Base-by-base conservation (phyloP, 371 early-diverging fungal species). In the Lichtheimia corymbifera region DNA sequence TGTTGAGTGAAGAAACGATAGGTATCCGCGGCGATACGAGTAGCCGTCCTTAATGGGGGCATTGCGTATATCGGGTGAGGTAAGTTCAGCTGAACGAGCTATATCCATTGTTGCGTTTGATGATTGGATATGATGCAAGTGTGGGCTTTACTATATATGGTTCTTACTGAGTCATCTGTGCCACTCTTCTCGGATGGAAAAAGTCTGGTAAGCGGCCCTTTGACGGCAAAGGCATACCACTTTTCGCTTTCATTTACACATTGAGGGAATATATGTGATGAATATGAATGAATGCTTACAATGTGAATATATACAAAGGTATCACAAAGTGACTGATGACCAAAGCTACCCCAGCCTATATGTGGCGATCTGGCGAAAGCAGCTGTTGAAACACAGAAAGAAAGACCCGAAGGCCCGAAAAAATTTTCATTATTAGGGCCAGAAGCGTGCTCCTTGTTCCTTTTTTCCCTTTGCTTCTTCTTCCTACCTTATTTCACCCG, bases 91-190 rank as follows among this genome's bases (percentile, higher is more conserved):
- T 35, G 1, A 35, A 35, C 11, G 35, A 35, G 35, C 35, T 35
- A 35, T 35, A 35, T 35, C 35, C 35, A 35, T 54, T 18, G 2
- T 12, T 12, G 35, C 40, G 20, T 40, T 7, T 13, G 15, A 54
- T 54, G 54, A 54, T 54, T 54, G 54, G 54, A 54, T 54, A 54
- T 15, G 41, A 54, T 41, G 40, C 22, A 40, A 54, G 30, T 13
- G 20, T 41, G n/a, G 6, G 5, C 54, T 20, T n/a, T 30, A 35
- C 54, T 42, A 18, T 20, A 28, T 54, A 18, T 54, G 28, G 54
- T 4, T 20, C 41, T 41, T 40, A 35, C 54, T 54, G 54, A 54
- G 54, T 54, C 54, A 54, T 54, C 54, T 41, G 54, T 54, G 54
- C 28, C 12, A 54, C 54, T 51, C 24, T 22, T 35, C 35, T 35